Base-by-base conservation (phyloP, 306 rosid genomes). In the Dryas octopetala region DNA sequence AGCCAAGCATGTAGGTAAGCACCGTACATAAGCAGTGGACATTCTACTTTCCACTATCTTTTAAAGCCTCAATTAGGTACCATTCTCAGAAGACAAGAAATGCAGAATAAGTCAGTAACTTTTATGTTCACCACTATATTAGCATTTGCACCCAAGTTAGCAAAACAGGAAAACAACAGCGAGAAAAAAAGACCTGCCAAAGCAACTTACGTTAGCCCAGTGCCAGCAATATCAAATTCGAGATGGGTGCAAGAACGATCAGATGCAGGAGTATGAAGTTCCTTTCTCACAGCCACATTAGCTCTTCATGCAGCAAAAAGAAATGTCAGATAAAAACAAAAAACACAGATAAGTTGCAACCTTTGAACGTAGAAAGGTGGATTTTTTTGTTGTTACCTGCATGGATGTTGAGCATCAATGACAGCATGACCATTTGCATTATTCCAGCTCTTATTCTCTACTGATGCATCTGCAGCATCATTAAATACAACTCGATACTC, bases 171-270 rank as follows among this genome's bases (percentile, higher is more conserved):
- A 13, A n/a, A 66, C 47, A 51, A 12, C 40, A 41, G 19, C 14
- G 51, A n/a, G 44, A 45, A 45, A 13, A 32, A 26, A 64, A 6
- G 52, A 43, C 51, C 4, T 11, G 14, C 9, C 9, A 59, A 77
- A 79, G 76, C 74, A 75, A 79, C 97, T 89, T 87, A 92, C 99
- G 32, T 66, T 78, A 90, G 85, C 68, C 91, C 96, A 76, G 93
- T 80, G 76, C 90, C 88, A 69, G 96, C 75, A 86, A 89, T 88
- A 71, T 96, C 98, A 68, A 96, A 96, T 78, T 96, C 99, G 64
- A 96, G 85, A 85, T 96, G 99, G 62, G 90, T 92, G 78, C 99
- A 96, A 82, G 97, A 90, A 10, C 99, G 99, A 81, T 96, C 97
- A 0, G 99, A 96, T 67, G 85, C 86, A 23, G 91, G 77, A 50